Percentiles rank a stretch among this genome's conserved stretches.
Conservation (phyloP, 2,329 filamentous ascomycete species). For the Aureobasidium namibiae region DNA sequence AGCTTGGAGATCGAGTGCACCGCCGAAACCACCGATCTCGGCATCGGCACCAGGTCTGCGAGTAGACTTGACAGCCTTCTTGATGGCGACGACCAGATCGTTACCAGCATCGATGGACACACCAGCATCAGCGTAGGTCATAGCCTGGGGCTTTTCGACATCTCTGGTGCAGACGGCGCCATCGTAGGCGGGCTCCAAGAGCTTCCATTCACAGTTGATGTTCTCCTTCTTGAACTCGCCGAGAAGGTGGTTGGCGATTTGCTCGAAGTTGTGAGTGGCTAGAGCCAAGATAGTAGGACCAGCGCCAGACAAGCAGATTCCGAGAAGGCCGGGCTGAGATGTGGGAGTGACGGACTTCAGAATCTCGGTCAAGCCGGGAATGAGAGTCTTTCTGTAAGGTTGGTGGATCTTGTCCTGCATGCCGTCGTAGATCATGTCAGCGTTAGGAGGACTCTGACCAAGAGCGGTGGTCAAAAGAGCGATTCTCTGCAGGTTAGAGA, state of each 20-base stretch:
- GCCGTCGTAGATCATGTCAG: constrained; percentile 88
- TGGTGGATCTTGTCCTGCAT: constrained; percentile 99
- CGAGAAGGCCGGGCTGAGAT: constrained; percentile 78
- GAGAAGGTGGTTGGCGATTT: constrained; percentile 66
- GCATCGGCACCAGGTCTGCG: constrained; percentile 80
- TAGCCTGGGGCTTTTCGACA: constrained; percentile 18
- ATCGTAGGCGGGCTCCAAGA: constrained; percentile 81
- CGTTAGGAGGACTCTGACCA: constrained; percentile 80
- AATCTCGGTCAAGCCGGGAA: constrained; percentile 85
- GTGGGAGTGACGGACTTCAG: constrained; percentile 83
- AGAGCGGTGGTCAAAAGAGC: constrained; percentile 84
- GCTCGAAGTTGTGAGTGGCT: constrained; percentile 80
- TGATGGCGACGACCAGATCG: constrained; percentile 84
- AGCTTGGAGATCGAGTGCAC: constrained; percentile 67
- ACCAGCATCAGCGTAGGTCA: constrained; percentile 89
- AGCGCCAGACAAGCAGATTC: constrained; percentile 89
- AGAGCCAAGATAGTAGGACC: constrained; percentile 91
- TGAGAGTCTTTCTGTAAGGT: constrained; percentile 84
- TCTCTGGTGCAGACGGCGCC: constrained; percentile 36
- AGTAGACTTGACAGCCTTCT: constrained; percentile 78
- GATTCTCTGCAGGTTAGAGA: constrained; percentile 93
- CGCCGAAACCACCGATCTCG: constrained; percentile 91
- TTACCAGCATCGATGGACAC: constrained; percentile 95
- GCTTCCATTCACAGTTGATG: constrained; percentile 76
- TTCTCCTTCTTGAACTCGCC: constrained; percentile 60